Conservation (phyloP, 371 early-diverging fungal species). For the Syncephalis fuscata region DNA sequence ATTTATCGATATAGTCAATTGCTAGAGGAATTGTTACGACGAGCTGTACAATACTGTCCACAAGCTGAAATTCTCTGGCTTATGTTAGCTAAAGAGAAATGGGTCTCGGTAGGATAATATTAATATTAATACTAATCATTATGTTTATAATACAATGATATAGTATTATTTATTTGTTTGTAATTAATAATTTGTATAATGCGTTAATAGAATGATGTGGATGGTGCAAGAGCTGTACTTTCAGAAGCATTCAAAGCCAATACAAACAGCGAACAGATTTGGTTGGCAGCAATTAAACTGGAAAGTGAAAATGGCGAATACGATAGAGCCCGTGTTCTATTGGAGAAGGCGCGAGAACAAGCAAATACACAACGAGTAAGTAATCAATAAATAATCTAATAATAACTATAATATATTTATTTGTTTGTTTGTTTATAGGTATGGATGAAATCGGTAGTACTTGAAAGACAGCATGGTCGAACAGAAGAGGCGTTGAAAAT, state of each 20-base stretch:
- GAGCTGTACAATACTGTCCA: conserved; percentile 80
- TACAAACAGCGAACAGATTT: conserved; percentile 81
- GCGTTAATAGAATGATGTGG: conserved; percentile 61
- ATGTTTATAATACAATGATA: not conserved
- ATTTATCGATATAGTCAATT: too few species aligned
- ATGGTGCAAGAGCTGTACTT: conserved; percentile 72
- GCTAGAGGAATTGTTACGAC: conserved; percentile 61
- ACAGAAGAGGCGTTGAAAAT: conserved; percentile 46
- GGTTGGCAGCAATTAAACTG: conserved; percentile 90
- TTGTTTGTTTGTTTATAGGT: conserved; percentile 23
- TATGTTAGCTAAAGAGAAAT: conserved; percentile 91
- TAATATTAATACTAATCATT: not conserved
- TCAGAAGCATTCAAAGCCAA: conserved; percentile 81
- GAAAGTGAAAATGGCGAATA: conserved; percentile 78
- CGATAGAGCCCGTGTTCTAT: conserved; percentile 57
- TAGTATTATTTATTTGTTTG: not conserved
- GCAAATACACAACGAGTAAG: conserved; percentile 31
- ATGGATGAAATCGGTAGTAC: conserved; percentile 88
- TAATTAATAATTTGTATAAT: too few species aligned
- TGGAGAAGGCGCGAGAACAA: conserved; percentile 58
- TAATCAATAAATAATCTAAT: not conserved
- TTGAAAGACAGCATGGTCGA: conserved; percentile 66
- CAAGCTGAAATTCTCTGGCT: conserved; percentile 90
- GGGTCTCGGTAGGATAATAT: conserved; percentile 34
- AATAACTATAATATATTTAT: not conserved